A percentile compares a stretch with the other conserved stretches of the same genome.
These are phyloP conservation scores for Backusella morwellensis DNA, from an alignment of 192 early-diverging fungal species.

Conservation along the genomic window DNA sequence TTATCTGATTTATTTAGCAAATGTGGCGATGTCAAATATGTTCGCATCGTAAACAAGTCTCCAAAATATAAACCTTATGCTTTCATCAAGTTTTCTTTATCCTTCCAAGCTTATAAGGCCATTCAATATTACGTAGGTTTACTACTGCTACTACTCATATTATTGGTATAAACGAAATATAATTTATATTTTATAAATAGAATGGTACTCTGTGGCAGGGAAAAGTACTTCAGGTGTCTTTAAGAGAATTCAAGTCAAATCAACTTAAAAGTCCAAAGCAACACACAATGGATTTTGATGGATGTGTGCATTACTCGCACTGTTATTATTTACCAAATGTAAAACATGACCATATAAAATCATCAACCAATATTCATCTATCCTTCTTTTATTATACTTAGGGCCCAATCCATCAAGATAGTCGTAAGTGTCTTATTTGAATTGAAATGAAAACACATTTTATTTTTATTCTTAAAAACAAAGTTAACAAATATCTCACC, in stretches of 20 bases:
- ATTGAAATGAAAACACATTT: too few relatives aligned
- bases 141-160: neutral
- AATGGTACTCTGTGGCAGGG: neutral
- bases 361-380: neutral
- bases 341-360: neutral
- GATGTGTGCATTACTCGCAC: neutral
- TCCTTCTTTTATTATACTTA: neutral
- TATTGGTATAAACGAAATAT: neutral
- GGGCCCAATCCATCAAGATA: neutral
- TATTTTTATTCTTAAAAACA: neutral
- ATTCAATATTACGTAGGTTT: constrained; percentile 51
- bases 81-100: constrained; percentile 58
- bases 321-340: neutral
- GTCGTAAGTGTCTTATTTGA: neutral
- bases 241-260: neutral
- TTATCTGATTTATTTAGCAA: constrained; percentile 49
- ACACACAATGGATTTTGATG: neutral
- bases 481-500: neutral
- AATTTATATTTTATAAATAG: neutral
- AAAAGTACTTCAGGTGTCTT: neutral
- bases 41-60: constrained; percentile 43
- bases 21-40: constrained; percentile 53
- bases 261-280: neutral
- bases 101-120: constrained; percentile 43
- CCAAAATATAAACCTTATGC: constrained; percentile 53